Percentiles rank a stretch among this genome's conserved stretches.
Conservation (phyloP, 768 basidiomycete species). For the Gloeostereum incarnatum region DNA sequence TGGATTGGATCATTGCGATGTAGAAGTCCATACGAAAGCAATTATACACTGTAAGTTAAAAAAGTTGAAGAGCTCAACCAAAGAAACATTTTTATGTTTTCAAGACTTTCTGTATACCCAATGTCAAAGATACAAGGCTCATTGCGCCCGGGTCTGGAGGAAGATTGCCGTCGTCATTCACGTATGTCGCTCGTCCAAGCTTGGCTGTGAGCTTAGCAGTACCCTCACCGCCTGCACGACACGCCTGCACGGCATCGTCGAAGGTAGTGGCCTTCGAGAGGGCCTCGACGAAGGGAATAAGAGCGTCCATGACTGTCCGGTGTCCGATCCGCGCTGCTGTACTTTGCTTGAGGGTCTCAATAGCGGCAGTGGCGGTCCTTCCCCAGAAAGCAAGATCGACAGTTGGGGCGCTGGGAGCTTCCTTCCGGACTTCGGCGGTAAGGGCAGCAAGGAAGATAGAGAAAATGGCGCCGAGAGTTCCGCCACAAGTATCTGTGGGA, state of each 20-base stretch:
- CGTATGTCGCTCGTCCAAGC: slow-evolving; percentile 8
- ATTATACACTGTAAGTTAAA: no score
- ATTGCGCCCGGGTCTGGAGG: slow-evolving; percentile 9
- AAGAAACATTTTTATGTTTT: no score
- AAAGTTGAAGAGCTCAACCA: no score
- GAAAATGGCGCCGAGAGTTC: slow-evolving; percentile 9
- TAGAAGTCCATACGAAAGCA: no score
- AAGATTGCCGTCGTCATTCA: slow-evolving; percentile 6
- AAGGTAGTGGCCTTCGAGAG: neutral
- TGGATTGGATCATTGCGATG: no score
- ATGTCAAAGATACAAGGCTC: slow-evolving; percentile 9
- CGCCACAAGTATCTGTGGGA: slow-evolving; percentile 7
- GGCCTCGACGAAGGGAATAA: slow-evolving; percentile 8
- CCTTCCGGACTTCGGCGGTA: slow-evolving; percentile 7
- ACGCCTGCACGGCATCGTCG: slow-evolving; percentile 3
- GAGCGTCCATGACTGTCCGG: slow-evolving; percentile 9
- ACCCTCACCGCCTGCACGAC: slow-evolving; percentile 6
- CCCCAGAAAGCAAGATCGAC: slow-evolving; percentile 8
- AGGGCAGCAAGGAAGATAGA: slow-evolving; percentile 9
- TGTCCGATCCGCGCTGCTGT: slow-evolving; percentile 8
- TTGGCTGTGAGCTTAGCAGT: slow-evolving; percentile 4
- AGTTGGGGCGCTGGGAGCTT: neutral
- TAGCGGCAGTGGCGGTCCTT: slow-evolving; percentile 1
- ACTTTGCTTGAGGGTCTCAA: slow-evolving; percentile 6
- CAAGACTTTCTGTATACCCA: no score